phyloP scores from a whole-genome alignment of 345 rosid genomes.

The Citrus glauca region DNA sequence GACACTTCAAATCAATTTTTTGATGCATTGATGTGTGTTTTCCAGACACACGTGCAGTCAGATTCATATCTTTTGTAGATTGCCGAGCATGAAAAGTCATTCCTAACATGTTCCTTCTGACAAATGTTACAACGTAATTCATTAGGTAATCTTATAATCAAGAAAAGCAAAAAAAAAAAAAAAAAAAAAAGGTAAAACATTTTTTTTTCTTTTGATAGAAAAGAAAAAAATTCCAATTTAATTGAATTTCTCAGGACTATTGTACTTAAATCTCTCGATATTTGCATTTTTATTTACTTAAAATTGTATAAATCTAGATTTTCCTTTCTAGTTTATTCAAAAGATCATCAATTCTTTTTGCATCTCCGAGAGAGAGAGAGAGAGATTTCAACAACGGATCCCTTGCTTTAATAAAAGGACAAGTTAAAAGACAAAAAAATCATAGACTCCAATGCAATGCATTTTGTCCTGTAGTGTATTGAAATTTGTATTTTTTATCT shows the following conservation, averaged over 20 bases:
- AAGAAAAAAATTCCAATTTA: neutral
- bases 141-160: neutral
- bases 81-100: neutral
- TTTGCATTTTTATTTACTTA: neutral
- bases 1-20: neutral
- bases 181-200: neutral
- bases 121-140: neutral
- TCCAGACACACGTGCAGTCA: neutral
- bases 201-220: too few species aligned
- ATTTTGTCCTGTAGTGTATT: too few species aligned
- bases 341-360: neutral
- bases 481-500: too few species aligned
- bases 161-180: neutral
- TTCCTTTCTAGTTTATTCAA: neutral
- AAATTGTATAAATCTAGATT: neutral
- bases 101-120: neutral
- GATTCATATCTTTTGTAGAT: neutral
- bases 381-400: too few species aligned
- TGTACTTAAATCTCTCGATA: neutral
- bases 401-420: too few species aligned
- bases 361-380: too few species aligned
- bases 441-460: too few species aligned
- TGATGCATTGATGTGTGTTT: neutral
- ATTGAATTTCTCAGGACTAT: neutral
- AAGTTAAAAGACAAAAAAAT: too few species aligned